These are phyloP conservation scores for Picochlorum sp. DNA, from an alignment of 139 green algal species.

Conservation along the genomic window DNA sequence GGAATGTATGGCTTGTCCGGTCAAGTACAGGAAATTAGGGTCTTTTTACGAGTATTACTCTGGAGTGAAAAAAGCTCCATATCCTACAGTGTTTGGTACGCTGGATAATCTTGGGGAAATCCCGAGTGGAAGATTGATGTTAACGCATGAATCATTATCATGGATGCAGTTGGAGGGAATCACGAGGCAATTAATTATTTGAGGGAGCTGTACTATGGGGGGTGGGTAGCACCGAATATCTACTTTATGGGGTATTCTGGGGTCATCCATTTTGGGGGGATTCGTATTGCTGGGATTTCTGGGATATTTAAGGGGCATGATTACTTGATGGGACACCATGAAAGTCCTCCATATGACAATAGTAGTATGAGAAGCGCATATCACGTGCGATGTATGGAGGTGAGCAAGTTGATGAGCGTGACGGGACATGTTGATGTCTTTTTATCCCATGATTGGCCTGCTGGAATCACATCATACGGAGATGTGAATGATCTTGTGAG, in stretches of 20 bases:
- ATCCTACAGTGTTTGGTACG: constrained; percentile 90
- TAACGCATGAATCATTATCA: neutral
- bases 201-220: constrained; percentile 92
- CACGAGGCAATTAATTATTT: constrained; percentile 94
- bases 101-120: neutral
- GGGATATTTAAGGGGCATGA: constrained; percentile 82
- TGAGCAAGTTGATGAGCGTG: constrained; percentile 67
- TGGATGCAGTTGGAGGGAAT: constrained; percentile 86
- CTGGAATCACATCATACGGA: constrained; percentile 70
- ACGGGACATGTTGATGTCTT: constrained; percentile 75
- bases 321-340: constrained; percentile 72
- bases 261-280: constrained; percentile 80
- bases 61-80: constrained; percentile 62
- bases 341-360: constrained; percentile 74
- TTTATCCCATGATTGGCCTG: constrained; percentile 95
- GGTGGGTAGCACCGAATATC: constrained; percentile 93
- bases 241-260: constrained; percentile 90
- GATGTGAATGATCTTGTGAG: constrained; percentile 65
- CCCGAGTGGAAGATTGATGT: neutral
- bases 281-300: constrained; percentile 88
- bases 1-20: constrained; percentile 82
- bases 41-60: constrained; percentile 96
- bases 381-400: constrained; percentile 73
- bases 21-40: constrained; percentile 86
- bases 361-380: constrained; percentile 77